Evolutionary conservation across 78 protist species (phyloP).

Genomic region (Blattamonas nauphoetae): DNA sequence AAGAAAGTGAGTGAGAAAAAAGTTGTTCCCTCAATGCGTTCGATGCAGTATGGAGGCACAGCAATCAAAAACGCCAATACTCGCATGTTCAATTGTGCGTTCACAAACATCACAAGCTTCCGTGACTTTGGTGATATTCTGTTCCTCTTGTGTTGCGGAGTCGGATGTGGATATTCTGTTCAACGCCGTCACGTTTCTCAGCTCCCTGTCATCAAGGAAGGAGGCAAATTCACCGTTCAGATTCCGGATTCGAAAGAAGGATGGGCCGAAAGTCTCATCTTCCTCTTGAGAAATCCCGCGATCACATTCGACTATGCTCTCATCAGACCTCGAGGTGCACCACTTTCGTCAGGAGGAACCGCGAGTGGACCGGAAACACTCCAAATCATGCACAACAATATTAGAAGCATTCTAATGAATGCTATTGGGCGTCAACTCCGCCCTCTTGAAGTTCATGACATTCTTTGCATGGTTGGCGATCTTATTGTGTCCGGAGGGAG

Average conservation of each 20-base stretch:
- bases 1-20: background rate
- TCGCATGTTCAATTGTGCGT: background rate
- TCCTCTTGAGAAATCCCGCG: background rate
- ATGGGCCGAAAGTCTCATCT: background rate
- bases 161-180: background rate
- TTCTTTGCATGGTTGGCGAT: background rate
- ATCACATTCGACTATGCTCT: background rate
- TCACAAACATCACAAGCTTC: background rate
- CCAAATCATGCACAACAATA: background rate
- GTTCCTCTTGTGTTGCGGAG: background rate
- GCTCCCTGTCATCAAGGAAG: background rate
- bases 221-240: background rate
- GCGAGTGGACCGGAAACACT: constrained; percentile 5
- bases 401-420: background rate
- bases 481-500: constrained; percentile 1
- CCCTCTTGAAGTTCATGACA: constrained; percentile 9
- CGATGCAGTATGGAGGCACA: background rate
- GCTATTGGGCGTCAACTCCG: background rate
- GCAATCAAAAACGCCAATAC: background rate
- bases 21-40: background rate
- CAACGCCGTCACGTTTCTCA: background rate
- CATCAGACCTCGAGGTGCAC: background rate
- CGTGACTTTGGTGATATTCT: background rate
- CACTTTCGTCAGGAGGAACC: background rate
- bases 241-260: background rate